These are phyloP conservation scores for Chrysosporium queenslandicum DNA, from an alignment of 2,329 filamentous ascomycete genomes.

Conservation along the genomic window DNA sequence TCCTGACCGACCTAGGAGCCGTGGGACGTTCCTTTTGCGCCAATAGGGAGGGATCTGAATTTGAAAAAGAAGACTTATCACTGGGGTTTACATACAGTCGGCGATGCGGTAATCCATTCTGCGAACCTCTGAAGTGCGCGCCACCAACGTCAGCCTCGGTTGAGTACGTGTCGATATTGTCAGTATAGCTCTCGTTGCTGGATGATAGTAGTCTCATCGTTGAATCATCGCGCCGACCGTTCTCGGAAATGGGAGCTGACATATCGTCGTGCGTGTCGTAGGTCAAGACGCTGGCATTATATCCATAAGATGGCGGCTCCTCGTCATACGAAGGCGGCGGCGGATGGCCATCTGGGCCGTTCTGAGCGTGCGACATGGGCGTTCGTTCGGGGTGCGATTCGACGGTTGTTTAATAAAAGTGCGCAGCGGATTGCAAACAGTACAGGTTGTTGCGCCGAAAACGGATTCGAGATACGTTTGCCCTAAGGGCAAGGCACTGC, in stretches of 20 bases:
- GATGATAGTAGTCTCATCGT: slow-evolving; percentile 40
- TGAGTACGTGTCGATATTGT: slow-evolving; percentile 9
- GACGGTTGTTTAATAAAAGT: too few species aligned
- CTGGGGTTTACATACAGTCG: slow-evolving; percentile 30
- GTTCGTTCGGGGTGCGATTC: too few species aligned
- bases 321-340: slow-evolving; percentile 32
- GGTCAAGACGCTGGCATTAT: slow-evolving; percentile 26
- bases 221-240: slow-evolving; percentile 26
- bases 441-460: not conserved
- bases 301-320: slow-evolving; percentile 35
- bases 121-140: slow-evolving; percentile 10
- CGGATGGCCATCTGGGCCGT: slow-evolving; percentile 14
- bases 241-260: slow-evolving; percentile 15
- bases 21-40: not conserved
- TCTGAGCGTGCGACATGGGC: not conserved
- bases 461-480: not conserved
- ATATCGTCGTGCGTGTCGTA: slow-evolving; percentile 27
- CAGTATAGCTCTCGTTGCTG: slow-evolving; percentile 4
- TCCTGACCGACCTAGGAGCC: slow-evolving; percentile 1
- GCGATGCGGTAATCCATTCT: slow-evolving; percentile 8
- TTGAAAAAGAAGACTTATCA: slow-evolving; percentile 12
- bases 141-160: slow-evolving; percentile 13
- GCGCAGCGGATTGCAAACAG: not conserved
- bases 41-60: slow-evolving; percentile 9
- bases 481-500: not conserved